Percentiles rank a stretch among this genome's conserved stretches.
These are phyloP conservation scores for Cyclotella baltica DNA, from an alignment of 108 stramenopile genomes.

Conservation along the genomic window DNA sequence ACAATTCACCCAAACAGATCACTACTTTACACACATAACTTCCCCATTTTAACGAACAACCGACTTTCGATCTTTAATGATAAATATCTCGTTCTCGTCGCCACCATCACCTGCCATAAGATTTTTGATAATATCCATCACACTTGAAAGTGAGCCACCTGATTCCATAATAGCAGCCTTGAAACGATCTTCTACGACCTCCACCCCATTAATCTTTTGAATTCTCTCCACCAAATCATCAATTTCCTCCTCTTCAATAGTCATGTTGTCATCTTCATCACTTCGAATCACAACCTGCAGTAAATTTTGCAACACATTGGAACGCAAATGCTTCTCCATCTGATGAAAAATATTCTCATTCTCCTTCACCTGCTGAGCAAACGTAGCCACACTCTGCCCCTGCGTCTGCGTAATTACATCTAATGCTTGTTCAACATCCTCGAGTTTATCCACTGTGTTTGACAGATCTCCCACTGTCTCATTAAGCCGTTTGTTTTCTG, in stretches of 20 bases:
- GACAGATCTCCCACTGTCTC: slow-evolving; percentile 66
- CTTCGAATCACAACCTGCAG: slow-evolving; percentile 66
- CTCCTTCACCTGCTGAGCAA: slow-evolving; percentile 71
- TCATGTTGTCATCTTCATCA: slow-evolving; percentile 65
- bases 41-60: background rate
- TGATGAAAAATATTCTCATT: slow-evolving; percentile 63
- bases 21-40: too few relatives aligned
- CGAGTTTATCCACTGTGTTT: slow-evolving; percentile 62
- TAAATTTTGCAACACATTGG: slow-evolving; percentile 74
- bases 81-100: slow-evolving; percentile 62
- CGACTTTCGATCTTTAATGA: slow-evolving; percentile 37
- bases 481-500: slow-evolving; percentile 62
- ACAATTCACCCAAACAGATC: background rate
- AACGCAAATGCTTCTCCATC: slow-evolving; percentile 68
- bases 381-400: slow-evolving; percentile 63
- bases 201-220: slow-evolving; percentile 66
- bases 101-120: slow-evolving; percentile 60
- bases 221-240: slow-evolving; percentile 57
- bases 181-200: slow-evolving; percentile 64
- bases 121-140: slow-evolving; percentile 80
- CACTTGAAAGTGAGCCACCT: slow-evolving; percentile 56
- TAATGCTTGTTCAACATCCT: slow-evolving; percentile 74
- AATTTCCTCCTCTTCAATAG: slow-evolving; percentile 68
- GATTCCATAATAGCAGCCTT: slow-evolving; percentile 46
- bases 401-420: slow-evolving; percentile 73